Evolutionary conservation across 176 grass and related monocot genomes (phyloP).

Genomic region (Oryza australiensis): DNA sequence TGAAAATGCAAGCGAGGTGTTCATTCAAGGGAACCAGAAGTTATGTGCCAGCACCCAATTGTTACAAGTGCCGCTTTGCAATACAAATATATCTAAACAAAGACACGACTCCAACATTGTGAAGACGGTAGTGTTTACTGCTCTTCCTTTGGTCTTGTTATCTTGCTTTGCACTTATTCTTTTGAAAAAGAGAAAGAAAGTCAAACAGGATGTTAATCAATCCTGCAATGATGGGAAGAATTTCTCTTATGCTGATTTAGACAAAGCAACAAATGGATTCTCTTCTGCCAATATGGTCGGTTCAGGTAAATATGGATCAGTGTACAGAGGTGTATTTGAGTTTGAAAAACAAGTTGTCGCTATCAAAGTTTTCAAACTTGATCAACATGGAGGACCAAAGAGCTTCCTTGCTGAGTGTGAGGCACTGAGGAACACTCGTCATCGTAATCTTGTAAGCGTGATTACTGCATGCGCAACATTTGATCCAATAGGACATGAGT

Average conservation of each 20-base stretch:
- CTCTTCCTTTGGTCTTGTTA: neutral
- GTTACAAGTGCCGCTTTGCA: slow-evolving; percentile 33
- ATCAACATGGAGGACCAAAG: slow-evolving; percentile 28
- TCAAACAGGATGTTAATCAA: neutral
- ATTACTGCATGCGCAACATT: slow-evolving; percentile 42
- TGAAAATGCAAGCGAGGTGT: slow-evolving; percentile 18
- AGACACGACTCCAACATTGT: neutral
- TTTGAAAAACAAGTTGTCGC: slow-evolving; percentile 23
- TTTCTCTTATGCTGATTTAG: slow-evolving; percentile 44
- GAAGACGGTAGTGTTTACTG: neutral
- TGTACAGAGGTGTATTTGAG: slow-evolving; percentile 41
- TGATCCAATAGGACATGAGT: slow-evolving; percentile 41
- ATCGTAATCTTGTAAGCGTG: slow-evolving; percentile 50
- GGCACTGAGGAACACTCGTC: slow-evolving; percentile 50
- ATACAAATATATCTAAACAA: neutral
- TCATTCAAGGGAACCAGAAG: slow-evolving; percentile 32
- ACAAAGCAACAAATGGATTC: slow-evolving; percentile 44
- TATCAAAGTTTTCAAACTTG: slow-evolving; percentile 55
- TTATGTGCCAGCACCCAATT: slow-evolving; percentile 16
- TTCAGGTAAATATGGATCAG: slow-evolving; percentile 43
- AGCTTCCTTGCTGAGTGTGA: slow-evolving; percentile 55
- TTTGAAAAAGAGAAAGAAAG: neutral
- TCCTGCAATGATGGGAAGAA: neutral
- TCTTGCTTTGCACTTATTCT: neutral
- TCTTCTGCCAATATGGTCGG: slow-evolving; percentile 43